These are phyloP conservation scores for Microcyclosporella mali DNA, from an alignment of 2,329 filamentous ascomycete genomes.

Conservation along the genomic window DNA sequence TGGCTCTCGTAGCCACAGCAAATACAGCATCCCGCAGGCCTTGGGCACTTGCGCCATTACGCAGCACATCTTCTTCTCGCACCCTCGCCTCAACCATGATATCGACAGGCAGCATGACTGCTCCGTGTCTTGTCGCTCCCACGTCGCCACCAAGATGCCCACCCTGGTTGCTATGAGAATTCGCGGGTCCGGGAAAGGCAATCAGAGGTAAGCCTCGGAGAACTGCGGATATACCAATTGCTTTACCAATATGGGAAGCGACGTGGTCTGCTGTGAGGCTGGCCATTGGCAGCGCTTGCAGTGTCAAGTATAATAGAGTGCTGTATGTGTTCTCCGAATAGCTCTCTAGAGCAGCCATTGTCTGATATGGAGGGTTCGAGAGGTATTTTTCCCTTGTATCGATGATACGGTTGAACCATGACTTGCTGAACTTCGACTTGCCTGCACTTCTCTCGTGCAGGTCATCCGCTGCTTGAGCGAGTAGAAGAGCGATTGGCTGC, in stretches of 20 bases:
- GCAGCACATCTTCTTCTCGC: constrained; percentile 82
- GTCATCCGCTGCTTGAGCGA: constrained; percentile 64
- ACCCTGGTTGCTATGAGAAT: constrained; percentile 48
- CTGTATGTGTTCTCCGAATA: constrained; percentile 96
- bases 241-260: constrained; percentile 91
- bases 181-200: constrained; percentile 65
- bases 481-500: constrained; percentile 81
- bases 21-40: constrained; percentile 88
- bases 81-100: constrained; percentile 78
- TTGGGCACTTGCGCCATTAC: constrained; percentile 68
- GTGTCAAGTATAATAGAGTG: constrained; percentile 79
- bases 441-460: constrained; percentile 44
- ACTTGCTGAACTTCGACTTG: constrained; percentile 47
- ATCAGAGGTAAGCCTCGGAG: constrained; percentile 82
- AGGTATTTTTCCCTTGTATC: constrained; percentile 75
- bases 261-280: constrained; percentile 86
- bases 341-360: constrained; percentile 66
- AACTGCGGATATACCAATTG: constrained; percentile 77
- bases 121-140: constrained; percentile 48
- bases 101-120: constrained; percentile 77
- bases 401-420: constrained; percentile 63
- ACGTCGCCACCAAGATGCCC: constrained; percentile 34
- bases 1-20: constrained; percentile 82
- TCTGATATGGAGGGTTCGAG: constrained; percentile 74
- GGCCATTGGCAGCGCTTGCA: constrained; percentile 71